These are phyloP conservation scores for Schizosaccharomyces japonicus DNA, from an alignment of 805 yeast species.

Conservation along the genomic window DNA sequence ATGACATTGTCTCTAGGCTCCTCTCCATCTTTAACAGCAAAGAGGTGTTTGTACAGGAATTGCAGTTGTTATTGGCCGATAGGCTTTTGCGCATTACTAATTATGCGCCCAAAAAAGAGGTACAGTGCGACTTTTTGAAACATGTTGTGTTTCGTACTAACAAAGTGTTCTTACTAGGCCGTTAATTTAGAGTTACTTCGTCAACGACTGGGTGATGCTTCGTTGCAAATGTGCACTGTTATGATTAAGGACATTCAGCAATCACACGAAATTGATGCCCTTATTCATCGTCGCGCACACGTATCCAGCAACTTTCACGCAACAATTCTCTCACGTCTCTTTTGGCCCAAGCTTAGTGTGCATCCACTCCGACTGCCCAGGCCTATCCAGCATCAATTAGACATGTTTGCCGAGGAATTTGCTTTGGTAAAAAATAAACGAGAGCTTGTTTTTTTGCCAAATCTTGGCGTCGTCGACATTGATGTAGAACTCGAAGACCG, in stretches of 20 bases:
- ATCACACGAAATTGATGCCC: conserved; percentile 25
- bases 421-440: conserved; percentile 30
- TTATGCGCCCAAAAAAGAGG: conserved; percentile 13
- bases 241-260: conserved; percentile 55
- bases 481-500: conserved; percentile 31
- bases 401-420: conserved; percentile 24
- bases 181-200: conserved; percentile 27
- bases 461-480: conserved; percentile 37
- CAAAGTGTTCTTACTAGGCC: conserved; percentile 18
- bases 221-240: conserved; percentile 48
- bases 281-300: conserved; percentile 15
- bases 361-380: conserved; percentile 28
- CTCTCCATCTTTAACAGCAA: conserved; percentile 51
- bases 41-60: conserved; percentile 39
- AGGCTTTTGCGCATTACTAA: conserved; percentile 21
- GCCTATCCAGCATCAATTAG: conserved; percentile 21
- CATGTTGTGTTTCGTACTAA: conserved; percentile 9
- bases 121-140: conserved; percentile 11
- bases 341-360: conserved; percentile 45
- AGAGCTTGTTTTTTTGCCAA: conserved; percentile 30
- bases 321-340: conserved; percentile 46
- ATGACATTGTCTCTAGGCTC: conserved; percentile 45
- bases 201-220: conserved; percentile 38
- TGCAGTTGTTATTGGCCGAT: conserved; percentile 35
- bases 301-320: conserved; percentile 22